Percentiles rank a stretch among this genome's conserved stretches.
phyloP scores from a whole-genome alignment of 2,329 filamentous ascomycete species.

The Thelonectria discophora region DNA sequence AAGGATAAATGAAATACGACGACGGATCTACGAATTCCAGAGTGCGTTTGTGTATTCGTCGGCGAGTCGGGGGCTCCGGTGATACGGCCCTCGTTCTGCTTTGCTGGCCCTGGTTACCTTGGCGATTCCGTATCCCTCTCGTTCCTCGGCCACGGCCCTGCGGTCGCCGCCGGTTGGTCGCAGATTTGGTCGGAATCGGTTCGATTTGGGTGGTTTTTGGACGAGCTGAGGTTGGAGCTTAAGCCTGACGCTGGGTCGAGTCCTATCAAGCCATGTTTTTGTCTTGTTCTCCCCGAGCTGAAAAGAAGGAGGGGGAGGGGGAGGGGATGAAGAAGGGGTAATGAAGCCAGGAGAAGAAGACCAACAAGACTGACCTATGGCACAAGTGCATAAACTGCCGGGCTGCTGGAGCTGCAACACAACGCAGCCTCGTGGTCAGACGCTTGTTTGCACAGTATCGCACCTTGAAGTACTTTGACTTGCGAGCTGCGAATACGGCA shows the following conservation, averaged over 20 bases:
- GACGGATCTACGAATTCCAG: slow-evolving; percentile 2
- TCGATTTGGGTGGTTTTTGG: slow-evolving; percentile 6
- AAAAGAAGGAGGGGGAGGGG: not conserved
- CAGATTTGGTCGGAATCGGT: slow-evolving; percentile 18
- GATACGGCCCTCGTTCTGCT: not conserved
- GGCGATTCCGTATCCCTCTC: slow-evolving; percentile 12
- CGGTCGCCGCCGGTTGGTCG: slow-evolving; percentile 17
- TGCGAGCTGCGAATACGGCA: slow-evolving; percentile 5
- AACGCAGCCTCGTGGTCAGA: not conserved
- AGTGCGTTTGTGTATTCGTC: not conserved
- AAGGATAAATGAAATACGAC: slow-evolving; percentile 6
- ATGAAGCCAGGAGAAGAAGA: not conserved
- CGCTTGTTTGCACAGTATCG: slow-evolving; percentile 2
- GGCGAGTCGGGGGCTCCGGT: not conserved
- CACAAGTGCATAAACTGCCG: not conserved
- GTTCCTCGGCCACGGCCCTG: slow-evolving; percentile 14
- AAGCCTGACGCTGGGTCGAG: slow-evolving; percentile 9
- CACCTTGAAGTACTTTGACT: too few species aligned
- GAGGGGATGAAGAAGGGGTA: too few species aligned
- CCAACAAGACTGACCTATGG: not conserved
- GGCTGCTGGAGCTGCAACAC: not conserved
- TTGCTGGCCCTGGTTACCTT: slow-evolving; percentile 4
- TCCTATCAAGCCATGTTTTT: not conserved
- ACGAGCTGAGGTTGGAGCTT: slow-evolving; percentile 8
- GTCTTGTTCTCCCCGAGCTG: not conserved